phyloP scores from a whole-genome alignment of 2,329 filamentous ascomycete species.

The Chlorencoelia australis region DNA sequence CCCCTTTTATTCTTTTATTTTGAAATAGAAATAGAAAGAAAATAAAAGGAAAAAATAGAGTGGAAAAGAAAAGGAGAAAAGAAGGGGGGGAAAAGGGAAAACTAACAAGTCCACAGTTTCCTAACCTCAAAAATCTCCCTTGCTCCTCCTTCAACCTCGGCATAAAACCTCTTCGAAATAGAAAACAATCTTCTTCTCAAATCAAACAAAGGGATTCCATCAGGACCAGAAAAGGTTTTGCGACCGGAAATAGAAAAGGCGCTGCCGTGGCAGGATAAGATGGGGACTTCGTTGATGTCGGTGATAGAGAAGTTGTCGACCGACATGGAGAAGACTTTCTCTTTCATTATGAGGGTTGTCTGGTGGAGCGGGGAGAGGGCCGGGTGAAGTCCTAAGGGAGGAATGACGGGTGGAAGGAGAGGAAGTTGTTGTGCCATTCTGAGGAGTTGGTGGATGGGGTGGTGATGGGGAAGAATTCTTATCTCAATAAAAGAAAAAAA shows the following conservation, averaged over 20 bases:
- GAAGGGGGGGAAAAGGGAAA: background rate
- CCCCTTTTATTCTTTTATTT: background rate
- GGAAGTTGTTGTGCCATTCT: conserved; percentile 4
- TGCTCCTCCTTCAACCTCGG: conserved; percentile 14
- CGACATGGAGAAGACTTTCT: conserved; percentile 50
- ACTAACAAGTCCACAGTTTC: conserved; percentile 13
- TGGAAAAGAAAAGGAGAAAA: background rate
- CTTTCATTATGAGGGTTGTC: conserved; percentile 44
- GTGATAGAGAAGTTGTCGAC: conserved; percentile 57
- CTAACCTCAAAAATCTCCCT: conserved; percentile 21
- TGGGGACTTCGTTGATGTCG: conserved; percentile 37
- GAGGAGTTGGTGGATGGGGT: too few relatives aligned
- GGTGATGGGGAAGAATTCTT: too few relatives aligned
- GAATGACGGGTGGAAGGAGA: conserved; percentile 12
- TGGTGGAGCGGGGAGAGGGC: conserved; percentile 18
- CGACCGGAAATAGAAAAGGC: conserved; percentile 18
- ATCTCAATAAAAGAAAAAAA: too few relatives aligned
- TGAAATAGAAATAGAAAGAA: background rate
- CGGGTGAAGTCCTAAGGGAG: conserved; percentile 18
- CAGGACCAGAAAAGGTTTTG: conserved; percentile 16
- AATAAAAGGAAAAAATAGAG: background rate
- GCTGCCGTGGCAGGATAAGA: conserved; percentile 19
- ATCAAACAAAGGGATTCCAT: conserved; percentile 15
- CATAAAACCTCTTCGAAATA: conserved; percentile 21
- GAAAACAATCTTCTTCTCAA: conserved; percentile 17